A percentile compares a stretch with the other conserved stretches of the same genome.
These are phyloP conservation scores for Durusdinium trenchii DNA, from an alignment of 73 alveolate species.

Conservation along the genomic window DNA sequence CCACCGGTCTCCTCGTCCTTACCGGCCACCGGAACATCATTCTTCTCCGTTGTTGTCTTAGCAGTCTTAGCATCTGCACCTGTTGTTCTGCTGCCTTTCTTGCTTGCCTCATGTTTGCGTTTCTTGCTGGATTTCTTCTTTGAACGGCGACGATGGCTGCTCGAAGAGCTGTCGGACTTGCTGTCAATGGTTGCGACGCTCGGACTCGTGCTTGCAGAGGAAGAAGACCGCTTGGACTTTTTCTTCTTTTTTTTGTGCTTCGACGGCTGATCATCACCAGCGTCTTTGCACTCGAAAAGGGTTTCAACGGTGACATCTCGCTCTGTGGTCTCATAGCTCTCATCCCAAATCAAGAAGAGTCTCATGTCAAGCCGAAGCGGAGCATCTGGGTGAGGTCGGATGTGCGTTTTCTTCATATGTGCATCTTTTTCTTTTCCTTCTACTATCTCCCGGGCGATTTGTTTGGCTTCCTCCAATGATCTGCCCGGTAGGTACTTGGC, in stretches of 20 bases:
- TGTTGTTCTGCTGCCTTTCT: not conserved
- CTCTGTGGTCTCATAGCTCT: not conserved
- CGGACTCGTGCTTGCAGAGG: not conserved
- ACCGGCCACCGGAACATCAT: not conserved
- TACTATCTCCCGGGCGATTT: not conserved
- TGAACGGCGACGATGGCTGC: not conserved
- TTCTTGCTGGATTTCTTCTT: not conserved
- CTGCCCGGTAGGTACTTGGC: not conserved
- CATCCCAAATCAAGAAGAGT: not conserved
- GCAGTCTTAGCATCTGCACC: too few species aligned
- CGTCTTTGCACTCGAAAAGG: not conserved
- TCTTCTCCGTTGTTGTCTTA: not conserved
- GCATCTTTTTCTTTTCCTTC: not conserved
- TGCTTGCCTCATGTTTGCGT: not conserved
- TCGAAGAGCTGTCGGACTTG: not conserved
- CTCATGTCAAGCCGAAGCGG: not conserved
- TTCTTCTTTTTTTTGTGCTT: not conserved
- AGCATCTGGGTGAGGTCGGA: not conserved
- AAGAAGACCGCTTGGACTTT: not conserved
- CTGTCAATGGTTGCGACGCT: not conserved
- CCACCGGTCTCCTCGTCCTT: not conserved
- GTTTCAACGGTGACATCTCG: not conserved
- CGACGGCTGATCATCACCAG: not conserved
- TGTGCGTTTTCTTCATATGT: not conserved
- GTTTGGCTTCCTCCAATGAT: not conserved